Percentiles rank a stretch among this genome's conserved stretches.
phyloP scores from a whole-genome alignment of 2,329 filamentous ascomycete genomes.

The Epichloe baconii region DNA sequence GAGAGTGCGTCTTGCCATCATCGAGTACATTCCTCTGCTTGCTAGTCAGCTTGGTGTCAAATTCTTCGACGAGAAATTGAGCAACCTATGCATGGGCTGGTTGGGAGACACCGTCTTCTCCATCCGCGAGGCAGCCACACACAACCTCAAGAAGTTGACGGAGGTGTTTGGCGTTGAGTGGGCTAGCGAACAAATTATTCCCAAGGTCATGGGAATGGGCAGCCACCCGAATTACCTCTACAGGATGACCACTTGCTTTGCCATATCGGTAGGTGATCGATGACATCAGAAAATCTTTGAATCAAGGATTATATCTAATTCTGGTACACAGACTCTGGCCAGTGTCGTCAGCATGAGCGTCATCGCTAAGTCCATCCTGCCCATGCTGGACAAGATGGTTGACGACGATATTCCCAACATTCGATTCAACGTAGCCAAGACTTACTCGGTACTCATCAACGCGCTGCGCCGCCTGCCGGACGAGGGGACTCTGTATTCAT shows the following conservation, averaged over 20 bases:
- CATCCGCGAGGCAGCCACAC: conserved; percentile 91
- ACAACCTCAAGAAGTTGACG: conserved; percentile 95
- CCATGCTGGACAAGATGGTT: conserved; percentile 90
- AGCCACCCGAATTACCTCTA: conserved; percentile 98
- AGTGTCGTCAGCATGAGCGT: conserved; percentile 88
- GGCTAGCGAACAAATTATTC: conserved; percentile 94
- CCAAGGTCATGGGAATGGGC: conserved; percentile 97
- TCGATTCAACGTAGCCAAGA: conserved; percentile 98
- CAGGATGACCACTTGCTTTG: conserved; percentile 99
- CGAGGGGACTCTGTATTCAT: conserved; percentile 69
- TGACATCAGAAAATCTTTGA: not conserved
- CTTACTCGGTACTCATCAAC: conserved; percentile 78
- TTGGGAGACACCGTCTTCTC: conserved; percentile 97
- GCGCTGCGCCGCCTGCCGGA: conserved; percentile 87
- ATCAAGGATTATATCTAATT: not conserved
- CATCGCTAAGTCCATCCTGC: conserved; percentile 83
- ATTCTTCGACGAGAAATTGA: conserved; percentile 97
- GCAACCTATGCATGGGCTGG: conserved; percentile 95
- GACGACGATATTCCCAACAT: conserved; percentile 96
- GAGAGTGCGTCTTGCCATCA: conserved; percentile 94
- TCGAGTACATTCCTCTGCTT: conserved; percentile 95
- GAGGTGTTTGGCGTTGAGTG: conserved; percentile 98
- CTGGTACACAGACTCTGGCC: conserved; percentile 60
- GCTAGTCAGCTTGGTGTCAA: conserved; percentile 91
- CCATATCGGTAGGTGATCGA: conserved; percentile 67